Conservation (phyloP, 208 protist genomes). For the Leishmania mexicana region DNA sequence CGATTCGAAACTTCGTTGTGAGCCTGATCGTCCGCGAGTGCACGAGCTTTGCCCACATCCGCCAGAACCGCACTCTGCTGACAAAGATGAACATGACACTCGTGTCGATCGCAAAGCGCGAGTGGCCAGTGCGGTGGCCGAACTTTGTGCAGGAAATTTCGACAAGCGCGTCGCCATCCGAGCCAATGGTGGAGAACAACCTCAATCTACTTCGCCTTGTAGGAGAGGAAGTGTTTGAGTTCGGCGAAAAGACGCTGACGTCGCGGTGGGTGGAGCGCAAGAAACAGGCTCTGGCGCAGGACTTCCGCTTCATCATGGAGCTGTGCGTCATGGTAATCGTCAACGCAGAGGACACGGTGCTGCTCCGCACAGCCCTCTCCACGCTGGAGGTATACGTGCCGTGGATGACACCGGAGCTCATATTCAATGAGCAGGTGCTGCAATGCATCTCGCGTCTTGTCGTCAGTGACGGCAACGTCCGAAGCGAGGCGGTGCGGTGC, state of each 20-base stretch:
- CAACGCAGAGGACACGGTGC: conserved; percentile 40
- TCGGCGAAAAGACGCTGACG: conserved; percentile 96
- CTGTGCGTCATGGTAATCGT: conserved; percentile 87
- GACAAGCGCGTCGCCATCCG: conserved; percentile 86
- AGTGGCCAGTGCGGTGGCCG: conserved; percentile 98
- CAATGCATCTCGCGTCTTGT: conserved; percentile 51
- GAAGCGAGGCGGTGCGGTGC: conserved; percentile 57
- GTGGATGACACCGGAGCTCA: conserved; percentile 78
- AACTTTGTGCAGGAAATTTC: conserved; percentile 98
- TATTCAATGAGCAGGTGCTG: conserved; percentile 71
- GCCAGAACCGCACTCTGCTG: conserved; percentile 67
- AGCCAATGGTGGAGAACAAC: conserved; percentile 98
- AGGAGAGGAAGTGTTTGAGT: conserved; percentile 98
- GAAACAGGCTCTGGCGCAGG: conserved; percentile 94
- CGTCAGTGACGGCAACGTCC: conserved; percentile 46
- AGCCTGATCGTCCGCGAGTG: conserved; percentile 93
- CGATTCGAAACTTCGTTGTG: conserved; percentile 97
- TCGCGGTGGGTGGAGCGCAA: conserved; percentile 94
- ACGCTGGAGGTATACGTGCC: conserved; percentile 84
- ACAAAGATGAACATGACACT: conserved; percentile 93
- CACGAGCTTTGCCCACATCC: conserved; percentile 56
- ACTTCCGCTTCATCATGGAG: conserved; percentile 96
- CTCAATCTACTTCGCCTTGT: conserved; percentile 97
- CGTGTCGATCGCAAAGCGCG: conserved; percentile 97
- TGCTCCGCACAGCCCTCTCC: conserved; percentile 79